phyloP scores from a whole-genome alignment of 805 yeast species.

The Myxozyma sirexii region DNA sequence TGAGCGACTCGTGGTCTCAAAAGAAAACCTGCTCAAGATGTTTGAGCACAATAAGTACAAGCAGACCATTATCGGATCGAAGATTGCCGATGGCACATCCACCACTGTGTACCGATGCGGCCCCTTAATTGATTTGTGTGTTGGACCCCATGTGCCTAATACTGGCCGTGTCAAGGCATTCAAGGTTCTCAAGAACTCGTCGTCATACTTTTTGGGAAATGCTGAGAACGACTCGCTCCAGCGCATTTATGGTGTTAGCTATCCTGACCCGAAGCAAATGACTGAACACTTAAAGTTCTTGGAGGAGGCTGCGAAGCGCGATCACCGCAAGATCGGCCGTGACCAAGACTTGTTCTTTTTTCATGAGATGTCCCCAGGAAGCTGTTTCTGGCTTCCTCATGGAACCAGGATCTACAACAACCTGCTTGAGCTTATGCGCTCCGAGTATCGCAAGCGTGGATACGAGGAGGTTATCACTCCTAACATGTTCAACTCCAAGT shows the following conservation, averaged over 20 bases:
- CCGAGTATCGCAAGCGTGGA: slow-evolving; percentile 89
- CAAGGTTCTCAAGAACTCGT: slow-evolving; percentile 91
- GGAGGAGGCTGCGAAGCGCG: slow-evolving; percentile 92
- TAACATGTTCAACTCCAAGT: slow-evolving; percentile 94
- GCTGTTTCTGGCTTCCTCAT: slow-evolving; percentile 98
- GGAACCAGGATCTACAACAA: slow-evolving; percentile 97
- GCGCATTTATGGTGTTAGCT: slow-evolving; percentile 95
- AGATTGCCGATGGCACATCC: slow-evolving; percentile 93
- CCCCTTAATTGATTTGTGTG: slow-evolving; percentile 92
- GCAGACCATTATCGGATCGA: slow-evolving; percentile 79
- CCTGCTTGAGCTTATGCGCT: slow-evolving; percentile 74
- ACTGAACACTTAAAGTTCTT: slow-evolving; percentile 91
- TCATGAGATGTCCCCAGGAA: slow-evolving; percentile 97
- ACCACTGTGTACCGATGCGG: slow-evolving; percentile 98
- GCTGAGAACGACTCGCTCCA: slow-evolving; percentile 90
- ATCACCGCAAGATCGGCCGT: slow-evolving; percentile 90
- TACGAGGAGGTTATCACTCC: slow-evolving; percentile 99
- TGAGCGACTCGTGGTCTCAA: slow-evolving; percentile 88
- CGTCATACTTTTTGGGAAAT: slow-evolving; percentile 95
- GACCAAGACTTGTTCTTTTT: slow-evolving; percentile 96
- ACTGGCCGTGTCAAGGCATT: slow-evolving; percentile 95
- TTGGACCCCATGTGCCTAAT: slow-evolving; percentile 97
- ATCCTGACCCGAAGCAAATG: slow-evolving; percentile 97
- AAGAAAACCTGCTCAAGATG: slow-evolving; percentile 90
- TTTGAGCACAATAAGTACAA: slow-evolving; percentile 95